Evolutionary conservation across 1,284 basidiomycete genomes (phyloP), one percentile per base, ranked within the genome.

Genomic region (Cutaneotrichosporon arboriforme): DNA sequence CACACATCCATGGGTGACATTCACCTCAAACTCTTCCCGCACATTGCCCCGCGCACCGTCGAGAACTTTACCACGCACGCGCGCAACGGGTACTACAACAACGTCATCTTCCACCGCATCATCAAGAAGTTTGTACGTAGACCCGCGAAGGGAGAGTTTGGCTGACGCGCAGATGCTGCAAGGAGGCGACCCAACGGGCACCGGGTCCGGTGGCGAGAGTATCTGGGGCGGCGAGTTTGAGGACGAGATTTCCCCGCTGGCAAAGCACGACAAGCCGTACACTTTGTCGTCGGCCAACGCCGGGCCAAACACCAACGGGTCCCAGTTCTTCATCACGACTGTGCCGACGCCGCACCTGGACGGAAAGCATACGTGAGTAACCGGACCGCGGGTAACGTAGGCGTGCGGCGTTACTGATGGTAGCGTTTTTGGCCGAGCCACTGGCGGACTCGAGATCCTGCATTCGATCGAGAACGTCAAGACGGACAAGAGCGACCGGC

Each of bases 281-380:
- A 96, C 89, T n/a, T 80, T 98, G 46, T 92, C 90, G 67, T 97
- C 97, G 92, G 96, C 96, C n/a, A 99, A 99, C 59, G 74, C 74
- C 4, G 72, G 96, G 1, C 86, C 90, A 1, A 80, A 80, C 50
- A 98, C 96, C 37, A 99, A 98, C 70, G 96, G 77, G 9, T 74
- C 65, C 4, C 94, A 99, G 73, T 98, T 98, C 80, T 98, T 98
- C 77, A 93, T 98, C 71, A 99, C 96, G 2, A 97, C 92, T 2
- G 92, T 87, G 2, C 87, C 93, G 12, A 90, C 90, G 5, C 90
- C 92, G 8, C 97, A 92, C 91, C 78, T 98, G 49, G 79, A 82
- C 58, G 73, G 77, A 55, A 81, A 81, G 67, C 81, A 82, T 60
- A 77, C 76, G 76, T 78, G 55, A 64, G 77, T 70, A 4, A 2